phyloP scores from a whole-genome alignment of 768 basidiomycete species.

The Lactarius sp. region DNA sequence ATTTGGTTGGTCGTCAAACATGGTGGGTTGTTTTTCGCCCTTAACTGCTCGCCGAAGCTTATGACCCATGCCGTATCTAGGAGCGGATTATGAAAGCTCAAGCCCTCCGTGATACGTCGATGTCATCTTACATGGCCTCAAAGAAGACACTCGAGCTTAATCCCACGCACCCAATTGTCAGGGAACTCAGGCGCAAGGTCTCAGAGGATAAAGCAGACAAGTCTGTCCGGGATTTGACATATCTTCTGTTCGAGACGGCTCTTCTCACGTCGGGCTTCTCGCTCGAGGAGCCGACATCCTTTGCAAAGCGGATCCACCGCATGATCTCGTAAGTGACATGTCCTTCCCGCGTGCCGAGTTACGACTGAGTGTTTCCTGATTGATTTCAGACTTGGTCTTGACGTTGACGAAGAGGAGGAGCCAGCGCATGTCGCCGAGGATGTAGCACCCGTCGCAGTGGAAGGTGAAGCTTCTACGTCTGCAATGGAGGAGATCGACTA shows the following conservation, averaged over 20 bases:
- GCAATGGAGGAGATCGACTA: slow-evolving; percentile 98
- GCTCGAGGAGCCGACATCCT: slow-evolving; percentile 90
- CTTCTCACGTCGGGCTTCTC: slow-evolving; percentile 94
- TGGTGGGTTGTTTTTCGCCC: slow-evolving; percentile 48
- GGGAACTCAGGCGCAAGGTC: slow-evolving; percentile 94
- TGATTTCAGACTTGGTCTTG: slow-evolving; percentile 61
- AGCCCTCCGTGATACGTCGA: slow-evolving; percentile 91
- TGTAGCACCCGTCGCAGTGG: slow-evolving; percentile 48
- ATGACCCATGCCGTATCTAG: slow-evolving; percentile 32
- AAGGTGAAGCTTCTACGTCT: slow-evolving; percentile 56
- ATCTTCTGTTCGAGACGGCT: slow-evolving; percentile 94
- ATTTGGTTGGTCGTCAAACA: slow-evolving; percentile 99
- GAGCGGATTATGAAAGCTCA: slow-evolving; percentile 99
- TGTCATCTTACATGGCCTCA: slow-evolving; percentile 99
- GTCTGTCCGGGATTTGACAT: slow-evolving; percentile 95
- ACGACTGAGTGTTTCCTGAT: slow-evolving; percentile 14
- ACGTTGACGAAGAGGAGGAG: slow-evolving; percentile 59
- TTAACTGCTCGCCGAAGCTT: not conserved
- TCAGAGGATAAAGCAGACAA: slow-evolving; percentile 98
- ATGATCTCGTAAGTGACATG: slow-evolving; percentile 75
- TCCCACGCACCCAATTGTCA: slow-evolving; percentile 86
- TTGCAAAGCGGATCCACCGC: slow-evolving; percentile 93
- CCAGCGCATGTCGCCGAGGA: slow-evolving; percentile 41
- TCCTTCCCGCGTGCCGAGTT: not conserved
- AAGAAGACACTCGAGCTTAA: slow-evolving; percentile 99